Percentiles rank a stretch among this genome's conserved stretches.
Conservation (phyloP, 345 rosid genomes). For the Schrenkiella parvula region DNA sequence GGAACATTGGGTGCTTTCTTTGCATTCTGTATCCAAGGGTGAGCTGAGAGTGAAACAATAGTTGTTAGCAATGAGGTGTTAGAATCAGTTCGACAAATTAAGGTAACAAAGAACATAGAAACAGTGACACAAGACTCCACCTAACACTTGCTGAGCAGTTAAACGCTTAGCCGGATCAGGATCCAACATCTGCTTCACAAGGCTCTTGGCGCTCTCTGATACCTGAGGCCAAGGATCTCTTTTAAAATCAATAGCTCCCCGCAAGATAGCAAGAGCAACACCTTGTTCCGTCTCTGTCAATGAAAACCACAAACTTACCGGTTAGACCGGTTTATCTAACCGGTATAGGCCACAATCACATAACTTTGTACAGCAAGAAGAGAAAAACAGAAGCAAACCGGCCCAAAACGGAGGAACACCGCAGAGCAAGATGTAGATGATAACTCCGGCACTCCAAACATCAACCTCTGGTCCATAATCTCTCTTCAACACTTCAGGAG, state of each 20-base stretch:
- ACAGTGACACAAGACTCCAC: constrained; percentile 40
- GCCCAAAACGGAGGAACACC: constrained; percentile 99
- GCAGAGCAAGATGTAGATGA: constrained; percentile 75
- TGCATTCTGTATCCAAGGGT: constrained; percentile 88
- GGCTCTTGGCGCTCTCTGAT: constrained; percentile 84
- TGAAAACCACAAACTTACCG: constrained; percentile 3
- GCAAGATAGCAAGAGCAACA: constrained; percentile 91
- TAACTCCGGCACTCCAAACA: constrained; percentile 94
- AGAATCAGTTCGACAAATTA: background rate
- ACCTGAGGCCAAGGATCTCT: constrained; percentile 98
- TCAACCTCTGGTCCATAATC: constrained; percentile 92
- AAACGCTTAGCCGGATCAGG: constrained; percentile 72
- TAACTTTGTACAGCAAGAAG: background rate
- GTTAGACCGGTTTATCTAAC: background rate
- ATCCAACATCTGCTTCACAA: constrained; percentile 80
- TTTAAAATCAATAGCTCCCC: constrained; percentile 77
- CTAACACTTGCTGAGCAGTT: constrained; percentile 88
- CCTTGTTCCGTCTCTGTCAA: constrained; percentile 90
- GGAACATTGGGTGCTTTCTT: constrained; percentile 98
- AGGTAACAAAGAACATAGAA: background rate
- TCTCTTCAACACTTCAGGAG: constrained; percentile 85
- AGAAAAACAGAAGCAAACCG: constrained; percentile 37
- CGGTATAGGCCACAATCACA: background rate
- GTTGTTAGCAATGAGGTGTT: background rate
- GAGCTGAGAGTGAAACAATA: constrained; percentile 46